Base-by-base conservation (phyloP, 2,329 filamentous ascomycete genomes). In the Nigrospora oryzae region DNA sequence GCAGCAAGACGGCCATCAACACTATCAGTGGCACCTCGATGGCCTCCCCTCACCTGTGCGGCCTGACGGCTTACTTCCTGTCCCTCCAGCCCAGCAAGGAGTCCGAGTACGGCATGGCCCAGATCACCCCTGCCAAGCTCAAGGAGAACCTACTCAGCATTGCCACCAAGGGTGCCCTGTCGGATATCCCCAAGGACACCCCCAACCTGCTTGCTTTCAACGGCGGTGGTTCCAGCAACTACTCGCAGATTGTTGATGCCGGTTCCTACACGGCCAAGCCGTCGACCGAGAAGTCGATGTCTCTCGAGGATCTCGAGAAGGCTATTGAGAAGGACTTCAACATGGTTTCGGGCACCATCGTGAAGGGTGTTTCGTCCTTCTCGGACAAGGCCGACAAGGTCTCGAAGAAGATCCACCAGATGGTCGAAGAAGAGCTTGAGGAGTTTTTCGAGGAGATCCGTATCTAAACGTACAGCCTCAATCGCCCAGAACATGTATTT, bases 11-110 rank as follows among this genome's bases (percentile, higher is more conserved):
- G 61, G 91, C 93, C 61, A 81, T 89, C 74, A 98, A 98, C 83
- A 96, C 89, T 72, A 98, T 98, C 74, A 97, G 91, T 36, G 93
- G 93, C 67, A 98, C 93, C 55, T 98, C 93, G 45, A 98, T 98
- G 93, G 93, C 93, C 51, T 97, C 93, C 51, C 93, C 93, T 57
- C 93, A 98, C 70, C 86, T 98, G 64, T 85, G 84, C 63, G 93
- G 93, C 79, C 89, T 98, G 52, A 76, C 97, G 59, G 93, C 93
- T 72, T 98, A 98, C 79, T 87, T 95, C 71, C 83, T 98, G 49
- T 98, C 93, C 53, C 89, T 98, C 46, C 90, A 97, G 73, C 93
- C 93, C 40, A 73, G 86, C 53, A 78, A 79, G 59, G 88, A 94
- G 70, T 98, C 94, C 36, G 89, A 88, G 63, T 98, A 89, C 64